Base-by-base conservation (phyloP, 352 stramenopile genomes). In the Hyaloperonospora arabidopsidis region DNA sequence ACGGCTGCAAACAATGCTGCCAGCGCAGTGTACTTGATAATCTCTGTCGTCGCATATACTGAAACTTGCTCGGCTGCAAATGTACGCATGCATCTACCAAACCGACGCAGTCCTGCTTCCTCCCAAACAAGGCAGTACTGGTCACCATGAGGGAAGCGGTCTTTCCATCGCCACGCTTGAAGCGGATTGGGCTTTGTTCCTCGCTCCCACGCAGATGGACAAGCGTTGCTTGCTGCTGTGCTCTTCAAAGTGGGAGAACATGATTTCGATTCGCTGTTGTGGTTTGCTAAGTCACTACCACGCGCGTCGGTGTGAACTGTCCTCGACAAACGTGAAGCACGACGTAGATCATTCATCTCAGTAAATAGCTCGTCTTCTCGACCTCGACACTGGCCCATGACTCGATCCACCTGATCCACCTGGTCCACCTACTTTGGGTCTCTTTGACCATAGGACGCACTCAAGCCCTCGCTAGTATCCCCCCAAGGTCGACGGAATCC, bases 111-210 rank as follows among this genome's bases (percentile, higher is more conserved):
- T 29, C 83, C 49, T 15, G 69, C 69, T 63, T 92, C 79, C 50
- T 93, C 84, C 81, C 81, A 93, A 38, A 74, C 52, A 0, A 93
- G 57, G 53, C 81, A 87, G 53, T 91, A 93, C 46, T 93, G 84
- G 29, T 93, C 84, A 15, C 81, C 84, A 43, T 90, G 78, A 4
- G 72, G 70, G 39, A 92, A 86, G 1, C 84, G 77, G 29, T 93
- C 81, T 41, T 89, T 90, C 84, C 84, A 93, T 2, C 80, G 68
- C 84, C 84, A 93, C 2, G 79, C 78, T 7, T 79, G 77, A 45
- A 87, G 67, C 12, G 59, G 62, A 35, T 70, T 70, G 46, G 61
- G 64, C 36, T 48, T 62, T 12, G 22, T 68, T 22, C 65, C 65
- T 19, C 67, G 13, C 19, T 74, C 65, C 65, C 65, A 70, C 5